Evolutionary conservation across 352 stramenopile genomes (phyloP).

Genomic region (Hyaloperonospora arabidopsidis): DNA sequence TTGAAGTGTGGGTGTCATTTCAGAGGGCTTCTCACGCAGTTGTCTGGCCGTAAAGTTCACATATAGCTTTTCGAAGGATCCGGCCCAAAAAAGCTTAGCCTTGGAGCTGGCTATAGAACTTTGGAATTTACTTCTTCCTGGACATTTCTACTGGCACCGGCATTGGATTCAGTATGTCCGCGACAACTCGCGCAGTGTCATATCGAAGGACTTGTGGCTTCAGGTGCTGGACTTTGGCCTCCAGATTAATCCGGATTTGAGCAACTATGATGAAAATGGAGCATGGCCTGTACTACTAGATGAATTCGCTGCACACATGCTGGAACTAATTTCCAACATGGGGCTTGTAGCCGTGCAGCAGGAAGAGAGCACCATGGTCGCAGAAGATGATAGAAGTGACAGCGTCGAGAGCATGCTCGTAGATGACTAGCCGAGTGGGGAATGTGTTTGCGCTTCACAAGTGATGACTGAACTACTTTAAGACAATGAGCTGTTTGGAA

Average conservation of each 20-base stretch:
- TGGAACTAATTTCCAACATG: constrained; percentile 38
- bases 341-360: constrained; percentile 38
- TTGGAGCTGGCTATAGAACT: constrained; percentile 62
- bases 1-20: too few relatives aligned
- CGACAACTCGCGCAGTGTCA: constrained; percentile 56
- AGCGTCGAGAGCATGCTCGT: constrained; percentile 45
- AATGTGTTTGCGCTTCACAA: not conserved
- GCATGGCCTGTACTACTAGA: constrained; percentile 82
- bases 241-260: constrained; percentile 62
- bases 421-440: constrained; percentile 25
- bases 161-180: constrained; percentile 69
- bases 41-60: constrained; percentile 43
- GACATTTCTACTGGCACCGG: constrained; percentile 51
- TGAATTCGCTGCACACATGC: constrained; percentile 71
- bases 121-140: constrained; percentile 66
- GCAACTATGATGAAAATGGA: constrained; percentile 84
- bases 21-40: not conserved
- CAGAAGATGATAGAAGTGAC: constrained; percentile 25
- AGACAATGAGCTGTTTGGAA: too few relatives aligned
- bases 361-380: constrained; percentile 27
- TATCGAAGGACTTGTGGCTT: constrained; percentile 82
- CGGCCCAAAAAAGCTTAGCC: constrained; percentile 71
- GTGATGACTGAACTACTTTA: too few relatives aligned
- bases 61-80: constrained; percentile 78
- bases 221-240: constrained; percentile 77